Conservation (phyloP, 2,329 filamentous ascomycete genomes). For the Tolypocladium ophioglossoides region DNA sequence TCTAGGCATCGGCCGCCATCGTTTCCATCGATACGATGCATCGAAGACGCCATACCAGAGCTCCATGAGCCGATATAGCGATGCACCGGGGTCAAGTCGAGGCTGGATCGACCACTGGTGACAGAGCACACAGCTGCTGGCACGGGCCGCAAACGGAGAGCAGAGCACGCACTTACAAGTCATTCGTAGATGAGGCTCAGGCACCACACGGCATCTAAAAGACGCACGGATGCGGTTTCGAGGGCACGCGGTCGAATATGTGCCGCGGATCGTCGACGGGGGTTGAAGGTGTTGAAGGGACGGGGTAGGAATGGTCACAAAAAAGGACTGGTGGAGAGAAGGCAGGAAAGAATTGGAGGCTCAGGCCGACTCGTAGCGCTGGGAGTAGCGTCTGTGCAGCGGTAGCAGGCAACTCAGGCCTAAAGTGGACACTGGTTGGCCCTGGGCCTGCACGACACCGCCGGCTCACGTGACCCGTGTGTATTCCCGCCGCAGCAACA, state of each 20-base stretch:
- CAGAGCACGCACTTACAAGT: slow-evolving; percentile 34
- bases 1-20: slow-evolving; percentile 22
- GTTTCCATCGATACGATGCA: slow-evolving; percentile 22
- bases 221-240: slow-evolving; percentile 12
- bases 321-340: slow-evolving; percentile 24
- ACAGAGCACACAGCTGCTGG: slow-evolving; percentile 22
- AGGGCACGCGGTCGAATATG: slow-evolving; percentile 11
- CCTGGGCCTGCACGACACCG: neutral
- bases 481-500: neutral
- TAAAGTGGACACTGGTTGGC: neutral
- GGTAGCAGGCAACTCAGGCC: neutral
- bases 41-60: slow-evolving; percentile 12
- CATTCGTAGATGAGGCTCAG: slow-evolving; percentile 34
- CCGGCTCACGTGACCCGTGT: neutral
- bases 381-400: neutral
- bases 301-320: slow-evolving; percentile 22
- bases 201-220: slow-evolving; percentile 19
- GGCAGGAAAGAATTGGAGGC: slow-evolving; percentile 31
- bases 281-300: slow-evolving; percentile 21
- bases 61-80: slow-evolving; percentile 21
- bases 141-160: slow-evolving; percentile 15
- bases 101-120: slow-evolving; percentile 26
- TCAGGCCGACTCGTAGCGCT: slow-evolving; percentile 8
- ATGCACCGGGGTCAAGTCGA: slow-evolving; percentile 19
- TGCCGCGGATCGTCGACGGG: slow-evolving; percentile 9